Evolutionary conservation across 1,284 basidiomycete genomes (phyloP).

Genomic region (Heterobasidion annosum): DNA sequence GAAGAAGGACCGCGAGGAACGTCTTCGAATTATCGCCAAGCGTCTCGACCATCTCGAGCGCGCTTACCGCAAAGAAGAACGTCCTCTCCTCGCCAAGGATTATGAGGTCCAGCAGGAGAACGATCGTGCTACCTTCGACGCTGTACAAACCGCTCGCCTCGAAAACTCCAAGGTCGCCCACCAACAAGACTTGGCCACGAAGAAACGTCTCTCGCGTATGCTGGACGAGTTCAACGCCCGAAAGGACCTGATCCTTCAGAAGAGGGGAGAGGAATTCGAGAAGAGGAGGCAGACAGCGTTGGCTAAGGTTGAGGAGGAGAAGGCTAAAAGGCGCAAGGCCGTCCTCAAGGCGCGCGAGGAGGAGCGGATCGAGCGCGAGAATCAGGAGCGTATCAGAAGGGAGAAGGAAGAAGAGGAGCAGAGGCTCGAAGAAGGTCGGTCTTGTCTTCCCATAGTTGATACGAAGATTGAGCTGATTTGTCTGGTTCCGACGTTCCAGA

Average conservation of each 20-base stretch:
- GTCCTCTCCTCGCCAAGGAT: slow-evolving; percentile 79
- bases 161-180: slow-evolving; percentile 60
- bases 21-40: slow-evolving; percentile 80
- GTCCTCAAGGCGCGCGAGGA: slow-evolving; percentile 52
- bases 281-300: slow-evolving; percentile 51
- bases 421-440: slow-evolving; percentile 43
- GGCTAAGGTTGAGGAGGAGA: slow-evolving; percentile 81
- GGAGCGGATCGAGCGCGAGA: slow-evolving; percentile 42
- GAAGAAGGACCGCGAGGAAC: slow-evolving; percentile 83
- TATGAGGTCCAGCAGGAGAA: slow-evolving; percentile 81
- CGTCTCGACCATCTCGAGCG: slow-evolving; percentile 95
- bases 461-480: neutral
- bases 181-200: slow-evolving; percentile 66
- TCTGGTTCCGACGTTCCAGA: slow-evolving; percentile 24
- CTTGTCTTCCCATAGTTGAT: neutral
- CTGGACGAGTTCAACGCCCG: slow-evolving; percentile 65
- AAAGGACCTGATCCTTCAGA: slow-evolving; percentile 50
- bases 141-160: slow-evolving; percentile 51
- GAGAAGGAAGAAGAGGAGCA: slow-evolving; percentile 28
- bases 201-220: slow-evolving; percentile 73
- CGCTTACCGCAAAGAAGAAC: slow-evolving; percentile 92
- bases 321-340: slow-evolving; percentile 58
- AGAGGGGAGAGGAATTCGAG: slow-evolving; percentile 67
- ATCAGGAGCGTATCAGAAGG: slow-evolving; percentile 31
- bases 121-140: slow-evolving; percentile 68